Base-by-base conservation (phyloP, 352 stramenopile genomes). In the Blastocystis sp. region DNA sequence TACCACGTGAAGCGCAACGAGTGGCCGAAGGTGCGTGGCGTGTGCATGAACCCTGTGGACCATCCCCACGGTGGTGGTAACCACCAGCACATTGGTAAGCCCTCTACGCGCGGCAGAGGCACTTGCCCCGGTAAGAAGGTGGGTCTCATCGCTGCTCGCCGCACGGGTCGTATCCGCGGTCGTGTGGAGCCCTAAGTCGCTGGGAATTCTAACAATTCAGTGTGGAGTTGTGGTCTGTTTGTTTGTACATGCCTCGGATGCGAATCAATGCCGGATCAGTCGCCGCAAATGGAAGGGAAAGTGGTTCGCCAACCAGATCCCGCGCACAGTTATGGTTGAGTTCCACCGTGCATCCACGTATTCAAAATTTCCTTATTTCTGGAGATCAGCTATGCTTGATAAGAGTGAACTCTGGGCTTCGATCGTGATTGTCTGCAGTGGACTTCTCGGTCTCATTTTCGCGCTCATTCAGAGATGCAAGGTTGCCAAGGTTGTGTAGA, bases 71-170 rank as follows among this genome's bases (percentile, higher is more conserved):
- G 28, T 34, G 28, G 28, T 34, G 28, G 28, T 34, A 34, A 34
- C 28, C 28, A 34, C 28, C 28, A 34, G 28, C 28, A 34, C 28
- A 34, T 34, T 34, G 28, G 28, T 34, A 34, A 34, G 28, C 28
- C 28, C 28, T 34, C 28, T 34, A 34, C 28, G 28, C 28, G 28
- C 28, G 28, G 28, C 28, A 34, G 28, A 34, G 28, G 28, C 28
- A 34, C 28, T 34, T 34, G 28, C 28, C 28, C 28, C 28, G 28
- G 28, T 34, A 34, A 34, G 96, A 77, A 98, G 98, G 90, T 92
- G 96, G 76, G 97, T 96, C 74, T 82, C 1, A 82, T 82, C 70
- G 74, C 74, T 82, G 56, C 74, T 70, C 74, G 74, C 70, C 74
- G 74, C 28, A 82, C 74, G 17, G 74, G 74, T 67, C 74, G 74